These are phyloP conservation scores for Fusarium agapanthi DNA, from an alignment of 2,329 filamentous ascomycete genomes.

Conservation along the genomic window DNA sequence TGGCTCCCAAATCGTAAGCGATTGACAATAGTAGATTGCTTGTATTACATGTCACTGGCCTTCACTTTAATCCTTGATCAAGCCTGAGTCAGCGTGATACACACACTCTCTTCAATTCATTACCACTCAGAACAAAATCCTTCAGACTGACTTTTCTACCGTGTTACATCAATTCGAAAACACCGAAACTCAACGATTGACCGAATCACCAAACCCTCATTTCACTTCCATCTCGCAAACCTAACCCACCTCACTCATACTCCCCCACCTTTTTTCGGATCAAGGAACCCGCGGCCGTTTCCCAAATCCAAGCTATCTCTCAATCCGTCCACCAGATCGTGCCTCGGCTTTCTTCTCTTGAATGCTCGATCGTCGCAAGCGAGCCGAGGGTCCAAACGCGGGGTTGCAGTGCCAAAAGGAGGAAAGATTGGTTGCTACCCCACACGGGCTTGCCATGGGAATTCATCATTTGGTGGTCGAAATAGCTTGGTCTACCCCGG, in stretches of 20 bases:
- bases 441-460: not conserved
- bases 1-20: too few species aligned
- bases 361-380: not conserved
- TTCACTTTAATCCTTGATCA: not conserved
- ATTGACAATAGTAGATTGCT: not conserved
- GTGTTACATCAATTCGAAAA: not conserved
- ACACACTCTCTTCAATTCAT: not conserved
- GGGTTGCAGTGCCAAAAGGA: slow-evolving; percentile 21
- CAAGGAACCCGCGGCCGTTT: not conserved
- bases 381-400: slow-evolving; percentile 22
- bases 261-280: not conserved
- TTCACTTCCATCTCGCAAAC: not conserved
- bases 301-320: not conserved
- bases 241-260: not conserved
- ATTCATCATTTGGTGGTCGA: not conserved
- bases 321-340: slow-evolving; percentile 4
- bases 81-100: not conserved
- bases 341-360: slow-evolving; percentile 8
- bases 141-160: not conserved
- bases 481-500: slow-evolving; percentile 7
- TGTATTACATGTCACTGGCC: not conserved
- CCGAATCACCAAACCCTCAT: not conserved
- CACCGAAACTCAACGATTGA: not conserved
- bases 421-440: slow-evolving; percentile 22
- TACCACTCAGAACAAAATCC: not conserved